Base-by-base conservation (phyloP, 2,329 filamentous ascomycete genomes). In the Paracoccidioides brasiliensis region DNA sequence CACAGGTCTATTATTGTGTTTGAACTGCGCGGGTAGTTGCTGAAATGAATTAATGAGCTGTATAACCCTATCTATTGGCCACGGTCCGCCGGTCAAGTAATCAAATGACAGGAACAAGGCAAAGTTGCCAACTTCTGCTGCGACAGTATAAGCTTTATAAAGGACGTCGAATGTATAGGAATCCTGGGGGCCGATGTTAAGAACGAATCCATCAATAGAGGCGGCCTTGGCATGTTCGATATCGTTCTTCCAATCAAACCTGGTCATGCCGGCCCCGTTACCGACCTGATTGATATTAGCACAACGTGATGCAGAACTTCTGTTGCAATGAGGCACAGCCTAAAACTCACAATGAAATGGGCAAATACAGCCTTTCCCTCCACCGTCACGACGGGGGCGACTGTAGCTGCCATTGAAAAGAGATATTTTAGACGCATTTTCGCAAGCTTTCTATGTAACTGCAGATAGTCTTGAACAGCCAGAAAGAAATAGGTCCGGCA, bases 81-180 rank as follows among this genome's bases (percentile, higher is more conserved):
- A 71, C 22, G 65, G 58, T 0, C 66, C 67, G 28, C 63, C 64
- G 0, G 66, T 66, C 0, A 64, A 62, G 57, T 71, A 72, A 53
- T 72, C 70, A 38, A 72, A 68, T 3, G 69, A 72, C 35, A 72
- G 61, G 54, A 72, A 71, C 4, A 72, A 60, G 2, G 63, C 64
- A 55, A 71, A 72, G 32, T 64, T 56, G 6, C 64, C 63, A 15
- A 65, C 43, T 9, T 55, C 61, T 50, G 67, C 62, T 0, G 67
- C 68, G 1, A 63, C 65, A 32, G 60, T 43, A 52, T 66, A 69
- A 0, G 67, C 67, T n/a, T 55, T 63, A 10, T 62, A 54, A 4
- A 69, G 63, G 7, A 64, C 62, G 5, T 52, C 49, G 30, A 68
- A 62, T 33, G 64, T 69, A 46, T 67, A 65, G 12, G 56, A 48